These are phyloP conservation scores for Pythium guiyangense DNA, from an alignment of 352 stramenopile species.

Conservation along the genomic window DNA sequence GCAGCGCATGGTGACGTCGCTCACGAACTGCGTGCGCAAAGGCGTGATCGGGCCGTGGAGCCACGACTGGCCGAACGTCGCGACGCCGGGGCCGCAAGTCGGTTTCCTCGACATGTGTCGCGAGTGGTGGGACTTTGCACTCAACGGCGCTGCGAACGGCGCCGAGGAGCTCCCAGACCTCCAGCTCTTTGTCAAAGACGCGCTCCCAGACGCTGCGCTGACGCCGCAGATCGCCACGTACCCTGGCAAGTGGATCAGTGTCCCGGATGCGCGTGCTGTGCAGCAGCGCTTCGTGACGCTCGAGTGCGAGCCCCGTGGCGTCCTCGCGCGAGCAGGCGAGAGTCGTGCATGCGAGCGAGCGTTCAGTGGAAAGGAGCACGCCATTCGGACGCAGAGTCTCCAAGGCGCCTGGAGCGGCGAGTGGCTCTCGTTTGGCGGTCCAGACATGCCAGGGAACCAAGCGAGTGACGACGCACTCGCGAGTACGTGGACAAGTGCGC, in stretches of 20 bases:
- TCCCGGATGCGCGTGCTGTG: constrained; percentile 23
- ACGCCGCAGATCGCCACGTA: constrained; percentile 33
- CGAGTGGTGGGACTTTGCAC: constrained; percentile 39
- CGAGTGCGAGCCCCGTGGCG: constrained; percentile 15
- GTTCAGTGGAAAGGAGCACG: constrained; percentile 10
- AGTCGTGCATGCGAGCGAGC: too few relatives aligned
- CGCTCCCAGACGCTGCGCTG: constrained; percentile 19
- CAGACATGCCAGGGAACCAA: constrained; percentile 46
- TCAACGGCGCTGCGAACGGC: constrained; percentile 25
- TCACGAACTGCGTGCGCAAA: constrained; percentile 32
- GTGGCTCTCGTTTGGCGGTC: constrained; percentile 44
- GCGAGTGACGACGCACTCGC: constrained; percentile 29
- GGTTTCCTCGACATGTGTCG: constrained; percentile 46
- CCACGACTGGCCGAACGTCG: constrained; percentile 49
- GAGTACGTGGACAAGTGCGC: constrained; percentile 22
- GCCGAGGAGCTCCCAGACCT: constrained; percentile 27
- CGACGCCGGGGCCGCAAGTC: constrained; percentile 33
- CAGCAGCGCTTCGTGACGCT: constrained; percentile 35
- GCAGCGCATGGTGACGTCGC: constrained; percentile 30
- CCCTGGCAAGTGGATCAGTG: constrained; percentile 33
- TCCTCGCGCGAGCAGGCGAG: not conserved
- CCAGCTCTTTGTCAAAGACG: constrained; percentile 44
- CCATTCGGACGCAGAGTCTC: constrained; percentile 23
- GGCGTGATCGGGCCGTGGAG: constrained; percentile 45
- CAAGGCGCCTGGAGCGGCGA: constrained; percentile 47